Evolutionary conservation across 2,329 filamentous ascomycete species (phyloP).

Genomic region (Trichoderma lentiforme): DNA sequence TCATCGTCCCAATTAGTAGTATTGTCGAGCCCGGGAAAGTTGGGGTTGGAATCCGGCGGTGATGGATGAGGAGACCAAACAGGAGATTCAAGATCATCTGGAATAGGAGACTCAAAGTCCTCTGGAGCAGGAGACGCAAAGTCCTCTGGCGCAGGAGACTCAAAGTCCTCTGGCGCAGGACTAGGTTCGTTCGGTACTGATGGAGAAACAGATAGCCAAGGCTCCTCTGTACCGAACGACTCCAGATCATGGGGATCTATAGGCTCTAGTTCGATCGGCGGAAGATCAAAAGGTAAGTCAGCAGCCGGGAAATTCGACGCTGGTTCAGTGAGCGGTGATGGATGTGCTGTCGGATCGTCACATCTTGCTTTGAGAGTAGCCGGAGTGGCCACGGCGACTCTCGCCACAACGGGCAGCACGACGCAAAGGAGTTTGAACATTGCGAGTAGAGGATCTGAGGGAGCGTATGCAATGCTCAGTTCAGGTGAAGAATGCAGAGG

Average conservation of each 20-base stretch:
- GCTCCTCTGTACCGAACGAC: neutral
- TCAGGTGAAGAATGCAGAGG: neutral
- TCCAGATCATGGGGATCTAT: neutral
- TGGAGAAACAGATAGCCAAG: neutral
- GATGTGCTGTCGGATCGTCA: neutral
- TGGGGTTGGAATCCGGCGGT: neutral
- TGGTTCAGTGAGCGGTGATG: neutral
- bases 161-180: neutral
- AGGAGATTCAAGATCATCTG: neutral
- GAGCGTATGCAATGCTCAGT: neutral
- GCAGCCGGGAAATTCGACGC: neutral
- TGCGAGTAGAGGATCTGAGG: neutral
- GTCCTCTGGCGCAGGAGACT: neutral
- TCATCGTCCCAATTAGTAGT: neutral
- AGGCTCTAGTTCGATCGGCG: neutral
- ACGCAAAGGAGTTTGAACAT: slow-evolving; percentile 27
- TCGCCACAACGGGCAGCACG: slow-evolving; percentile 27
- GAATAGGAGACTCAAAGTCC: neutral
- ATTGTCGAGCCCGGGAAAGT: neutral
- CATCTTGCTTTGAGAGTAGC: neutral
- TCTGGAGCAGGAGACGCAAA: too few species aligned
- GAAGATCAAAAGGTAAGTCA: neutral
- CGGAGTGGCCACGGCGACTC: slow-evolving; percentile 23
- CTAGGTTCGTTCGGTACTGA: neutral
- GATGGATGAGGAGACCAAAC: neutral